Evolutionary conservation across 805 yeast species (phyloP).

Genomic region (Candida easanensis): DNA sequence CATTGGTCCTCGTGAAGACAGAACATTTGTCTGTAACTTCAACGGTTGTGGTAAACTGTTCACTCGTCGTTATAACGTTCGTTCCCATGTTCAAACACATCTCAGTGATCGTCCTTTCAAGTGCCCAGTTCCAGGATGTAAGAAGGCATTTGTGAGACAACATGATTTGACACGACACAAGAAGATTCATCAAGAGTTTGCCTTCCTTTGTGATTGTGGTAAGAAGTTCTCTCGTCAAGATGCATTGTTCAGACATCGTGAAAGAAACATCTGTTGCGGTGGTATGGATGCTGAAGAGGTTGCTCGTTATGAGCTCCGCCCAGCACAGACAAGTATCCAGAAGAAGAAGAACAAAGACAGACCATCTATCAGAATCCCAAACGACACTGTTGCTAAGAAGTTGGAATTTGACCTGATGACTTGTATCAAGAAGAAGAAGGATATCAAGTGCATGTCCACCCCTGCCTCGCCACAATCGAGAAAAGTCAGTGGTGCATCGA

Average conservation of each 20-base stretch:
- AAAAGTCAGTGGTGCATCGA: constrained; percentile 15
- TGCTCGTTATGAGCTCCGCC: constrained; percentile 9
- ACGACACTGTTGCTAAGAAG: constrained; percentile 23
- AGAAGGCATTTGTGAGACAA: constrained; percentile 87
- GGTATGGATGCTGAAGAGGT: constrained; percentile 40
- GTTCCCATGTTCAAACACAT: constrained; percentile 97
- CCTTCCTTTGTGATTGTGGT: constrained; percentile 86
- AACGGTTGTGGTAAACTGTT: constrained; percentile 79
- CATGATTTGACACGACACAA: constrained; percentile 91
- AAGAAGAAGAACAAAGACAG: constrained; percentile 12
- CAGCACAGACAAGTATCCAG: constrained; percentile 13
- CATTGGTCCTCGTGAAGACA: constrained; percentile 73
- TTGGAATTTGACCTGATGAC: constrained; percentile 20
- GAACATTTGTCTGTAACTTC: constrained; percentile 70
- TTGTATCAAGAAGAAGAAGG: constrained; percentile 2
- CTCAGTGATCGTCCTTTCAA: constrained; percentile 88
- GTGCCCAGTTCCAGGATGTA: constrained; percentile 64
- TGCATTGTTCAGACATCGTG: constrained; percentile 78
- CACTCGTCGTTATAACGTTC: constrained; percentile 83
- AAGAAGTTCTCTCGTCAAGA: constrained; percentile 88
- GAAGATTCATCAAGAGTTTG: constrained; percentile 76
- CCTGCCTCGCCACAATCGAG: constrained; percentile 14
- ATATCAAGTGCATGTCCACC: constrained; percentile 6
- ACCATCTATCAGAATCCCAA: constrained; percentile 10
- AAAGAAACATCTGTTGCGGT: constrained; percentile 78